Evolutionary conservation across 305 asterid genomes (phyloP).

Genomic region (Fraxinus paxiana): DNA sequence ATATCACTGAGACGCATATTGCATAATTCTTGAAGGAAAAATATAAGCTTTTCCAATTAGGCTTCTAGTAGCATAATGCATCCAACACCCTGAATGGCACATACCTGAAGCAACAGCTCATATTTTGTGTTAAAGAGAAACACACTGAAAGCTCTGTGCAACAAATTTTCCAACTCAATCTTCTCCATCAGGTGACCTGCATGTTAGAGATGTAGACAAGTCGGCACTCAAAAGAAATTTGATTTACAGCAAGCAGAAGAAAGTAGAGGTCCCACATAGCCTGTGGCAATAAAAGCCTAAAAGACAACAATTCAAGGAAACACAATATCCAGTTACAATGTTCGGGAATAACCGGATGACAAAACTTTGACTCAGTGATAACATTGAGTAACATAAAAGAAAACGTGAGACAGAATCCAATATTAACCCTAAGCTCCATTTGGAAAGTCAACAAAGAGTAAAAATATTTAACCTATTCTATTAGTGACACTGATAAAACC

Average conservation of each 20-base stretch:
- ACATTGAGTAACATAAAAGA: background rate
- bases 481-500: background rate
- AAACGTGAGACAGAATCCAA: background rate
- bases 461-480: background rate
- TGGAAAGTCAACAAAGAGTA: background rate
- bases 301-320: background rate
- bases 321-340: background rate
- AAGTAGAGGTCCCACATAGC: background rate
- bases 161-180: conserved; percentile 69
- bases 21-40: background rate
- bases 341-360: background rate
- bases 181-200: conserved; percentile 97
- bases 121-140: conserved; percentile 83
- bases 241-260: background rate
- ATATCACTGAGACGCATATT: background rate
- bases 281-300: background rate
- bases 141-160: conserved; percentile 97
- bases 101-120: conserved; percentile 85
- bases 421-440: background rate
- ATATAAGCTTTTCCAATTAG: background rate
- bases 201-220: conserved; percentile 12
- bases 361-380: background rate
- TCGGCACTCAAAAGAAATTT: background rate
- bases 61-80: background rate
- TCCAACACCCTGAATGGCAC: conserved; percentile 14